Evolutionary conservation across 2,329 filamentous ascomycete species (phyloP).

Genomic region (Curvularia lunata): DNA sequence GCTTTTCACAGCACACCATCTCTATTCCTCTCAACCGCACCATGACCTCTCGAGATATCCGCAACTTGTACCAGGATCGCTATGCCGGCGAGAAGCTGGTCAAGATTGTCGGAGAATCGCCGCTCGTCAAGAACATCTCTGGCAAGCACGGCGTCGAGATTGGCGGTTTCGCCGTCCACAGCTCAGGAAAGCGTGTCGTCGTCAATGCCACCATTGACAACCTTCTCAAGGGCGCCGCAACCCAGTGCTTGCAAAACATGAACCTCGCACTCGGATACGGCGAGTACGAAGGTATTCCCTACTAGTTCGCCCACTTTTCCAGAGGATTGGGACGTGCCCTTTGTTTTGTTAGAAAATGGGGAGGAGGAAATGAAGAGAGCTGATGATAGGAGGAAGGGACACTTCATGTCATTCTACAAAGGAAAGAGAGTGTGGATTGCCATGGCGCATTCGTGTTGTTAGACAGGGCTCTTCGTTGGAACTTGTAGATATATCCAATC

Average conservation of each 20-base stretch:
- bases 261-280: conserved; percentile 87
- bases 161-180: conserved; percentile 93
- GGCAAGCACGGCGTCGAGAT: conserved; percentile 91
- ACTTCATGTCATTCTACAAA: conserved; percentile 3
- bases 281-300: conserved; percentile 86
- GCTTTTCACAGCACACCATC: conserved; percentile 72
- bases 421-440: conserved; percentile 1
- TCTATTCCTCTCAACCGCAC: conserved; percentile 83
- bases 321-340: too few species aligned
- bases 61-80: conserved; percentile 92
- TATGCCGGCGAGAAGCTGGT: conserved; percentile 96
- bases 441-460: conserved; percentile 11
- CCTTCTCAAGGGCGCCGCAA: conserved; percentile 88
- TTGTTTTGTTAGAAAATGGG: not conserved
- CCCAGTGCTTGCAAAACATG: conserved; percentile 95
- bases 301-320: conserved; percentile 26
- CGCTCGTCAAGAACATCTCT: conserved; percentile 82
- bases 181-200: conserved; percentile 87
- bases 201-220: conserved; percentile 95
- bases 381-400: not conserved
- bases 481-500: conserved; percentile 21
- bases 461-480: conserved; percentile 10
- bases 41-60: conserved; percentile 90
- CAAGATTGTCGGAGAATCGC: conserved; percentile 87
- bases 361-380: not conserved